Evolutionary conservation across 192 early-diverging fungal species (phyloP).

Genomic region (Gryganskiella cystojenkinii): DNA sequence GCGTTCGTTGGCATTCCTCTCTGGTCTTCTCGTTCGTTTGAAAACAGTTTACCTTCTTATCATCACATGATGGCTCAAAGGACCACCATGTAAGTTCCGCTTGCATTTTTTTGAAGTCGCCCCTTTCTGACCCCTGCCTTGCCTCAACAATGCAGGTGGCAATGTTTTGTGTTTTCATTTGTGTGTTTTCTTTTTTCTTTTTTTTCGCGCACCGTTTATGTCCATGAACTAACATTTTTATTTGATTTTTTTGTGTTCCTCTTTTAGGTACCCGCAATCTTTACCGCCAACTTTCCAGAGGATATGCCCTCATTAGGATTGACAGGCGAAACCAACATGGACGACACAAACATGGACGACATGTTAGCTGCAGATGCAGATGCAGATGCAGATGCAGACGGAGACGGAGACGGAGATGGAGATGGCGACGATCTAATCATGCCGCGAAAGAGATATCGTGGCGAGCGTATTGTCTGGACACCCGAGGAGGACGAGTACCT

Average conservation of each 20-base stretch:
- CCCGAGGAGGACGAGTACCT: slow-evolving; percentile 82
- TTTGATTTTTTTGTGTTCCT: neutral
- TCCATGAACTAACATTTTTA: neutral
- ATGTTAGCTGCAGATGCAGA: neutral
- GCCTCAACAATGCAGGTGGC: no score
- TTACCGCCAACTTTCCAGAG: slow-evolving; percentile 20
- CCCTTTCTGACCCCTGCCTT: neutral
- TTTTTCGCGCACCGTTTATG: no score
- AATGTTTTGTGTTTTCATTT: no score
- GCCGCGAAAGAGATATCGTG: slow-evolving; percentile 41
- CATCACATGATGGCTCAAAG: slow-evolving; percentile 18
- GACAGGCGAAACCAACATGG: slow-evolving; percentile 31
- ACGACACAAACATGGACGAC: slow-evolving; percentile 26
- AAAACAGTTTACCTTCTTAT: slow-evolving; percentile 23
- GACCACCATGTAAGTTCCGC: slow-evolving; percentile 15
- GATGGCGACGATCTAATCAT: slow-evolving; percentile 13
- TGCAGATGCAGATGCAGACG: no score
- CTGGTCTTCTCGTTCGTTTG: neutral
- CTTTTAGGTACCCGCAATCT: slow-evolving; percentile 35
- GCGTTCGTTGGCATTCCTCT: neutral
- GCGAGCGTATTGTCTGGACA: slow-evolving; percentile 72
- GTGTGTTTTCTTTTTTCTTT: no score
- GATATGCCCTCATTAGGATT: slow-evolving; percentile 28
- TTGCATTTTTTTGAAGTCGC: neutral
- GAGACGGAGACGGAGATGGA: no score